A percentile compares a stretch with the other conserved stretches of the same genome.
phyloP scores from a whole-genome alignment of 371 early-diverging fungal genomes.

The Rhizomucor pusillus region DNA sequence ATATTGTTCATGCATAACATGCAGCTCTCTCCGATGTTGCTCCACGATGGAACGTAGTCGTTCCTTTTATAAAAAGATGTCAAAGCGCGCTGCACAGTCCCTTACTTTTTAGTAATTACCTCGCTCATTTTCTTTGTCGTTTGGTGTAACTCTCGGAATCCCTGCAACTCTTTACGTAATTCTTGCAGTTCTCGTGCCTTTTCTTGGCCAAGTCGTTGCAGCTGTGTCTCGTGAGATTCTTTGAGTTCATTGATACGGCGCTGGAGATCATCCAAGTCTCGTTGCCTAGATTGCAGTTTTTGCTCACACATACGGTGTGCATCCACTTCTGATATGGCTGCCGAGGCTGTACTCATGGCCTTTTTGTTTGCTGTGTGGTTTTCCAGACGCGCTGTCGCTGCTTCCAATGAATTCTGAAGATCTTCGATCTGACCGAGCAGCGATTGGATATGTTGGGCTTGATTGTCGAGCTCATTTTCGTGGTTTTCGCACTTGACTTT shows the following conservation, averaged over 20 bases:
- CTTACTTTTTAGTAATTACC: neutral
- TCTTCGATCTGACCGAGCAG: slow-evolving; percentile 30
- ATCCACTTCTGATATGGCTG: neutral
- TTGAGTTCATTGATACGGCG: slow-evolving; percentile 20
- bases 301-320: slow-evolving; percentile 23
- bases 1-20: slow-evolving; percentile 34
- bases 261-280: slow-evolving; percentile 30
- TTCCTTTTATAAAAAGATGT: slow-evolving; percentile 2
- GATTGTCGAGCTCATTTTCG: slow-evolving; percentile 20
- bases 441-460: slow-evolving; percentile 27
- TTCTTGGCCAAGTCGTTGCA: slow-evolving; percentile 31
- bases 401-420: slow-evolving; percentile 36
- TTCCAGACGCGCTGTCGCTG: slow-evolving; percentile 33
- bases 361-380: slow-evolving; percentile 22
- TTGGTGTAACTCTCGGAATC: neutral
- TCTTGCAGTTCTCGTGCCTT: slow-evolving; percentile 28
- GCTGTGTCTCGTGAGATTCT: slow-evolving; percentile 25
- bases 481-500: slow-evolving; percentile 17
- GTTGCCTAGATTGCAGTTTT: slow-evolving; percentile 22
- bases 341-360: neutral
- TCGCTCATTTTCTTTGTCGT: slow-evolving; percentile 4
- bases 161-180: slow-evolving; percentile 9
- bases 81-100: neutral
- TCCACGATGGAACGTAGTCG: slow-evolving; percentile 23
- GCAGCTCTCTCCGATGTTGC: slow-evolving; percentile 35